Conservation (phyloP, 2,329 filamentous ascomycete genomes). For the Zasmidium citrigriseum region DNA sequence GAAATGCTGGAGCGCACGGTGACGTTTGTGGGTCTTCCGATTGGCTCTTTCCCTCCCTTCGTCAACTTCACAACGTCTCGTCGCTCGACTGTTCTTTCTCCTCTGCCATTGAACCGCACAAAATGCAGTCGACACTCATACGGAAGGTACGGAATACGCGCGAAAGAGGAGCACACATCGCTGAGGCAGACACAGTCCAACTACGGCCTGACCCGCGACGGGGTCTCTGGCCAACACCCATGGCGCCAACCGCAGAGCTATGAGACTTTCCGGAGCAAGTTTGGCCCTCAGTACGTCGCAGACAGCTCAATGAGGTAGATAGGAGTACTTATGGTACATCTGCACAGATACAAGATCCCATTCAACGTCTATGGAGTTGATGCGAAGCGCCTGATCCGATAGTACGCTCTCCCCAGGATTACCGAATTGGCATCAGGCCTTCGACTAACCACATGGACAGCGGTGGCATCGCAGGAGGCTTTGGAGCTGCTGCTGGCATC, state of each 20-base stretch:
- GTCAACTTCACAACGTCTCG: slow-evolving; percentile 2
- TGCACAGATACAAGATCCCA: slow-evolving; percentile 51
- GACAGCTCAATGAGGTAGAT: not conserved
- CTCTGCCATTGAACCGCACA: slow-evolving; percentile 18
- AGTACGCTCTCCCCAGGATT: slow-evolving; percentile 34
- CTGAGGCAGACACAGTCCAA: slow-evolving; percentile 1
- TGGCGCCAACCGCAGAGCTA: slow-evolving; percentile 41
- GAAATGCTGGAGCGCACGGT: not conserved
- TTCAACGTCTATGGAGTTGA: slow-evolving; percentile 50
- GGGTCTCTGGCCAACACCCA: slow-evolving; percentile 17
- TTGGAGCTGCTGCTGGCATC: slow-evolving; percentile 59
- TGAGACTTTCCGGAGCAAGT: slow-evolving; percentile 57
- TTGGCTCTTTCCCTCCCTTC: slow-evolving; percentile 8
- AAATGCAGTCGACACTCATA: slow-evolving; percentile 34
- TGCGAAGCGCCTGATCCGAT: slow-evolving; percentile 5
- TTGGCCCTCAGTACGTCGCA: slow-evolving; percentile 57
- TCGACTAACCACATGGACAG: slow-evolving; percentile 36
- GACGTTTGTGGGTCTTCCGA: slow-evolving; percentile 1
- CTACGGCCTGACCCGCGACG: not conserved
- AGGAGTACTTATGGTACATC: slow-evolving; percentile 1
- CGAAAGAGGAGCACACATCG: not conserved
- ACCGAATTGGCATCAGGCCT: not conserved
- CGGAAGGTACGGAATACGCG: slow-evolving; percentile 24
- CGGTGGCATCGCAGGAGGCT: slow-evolving; percentile 53
- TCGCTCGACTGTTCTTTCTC: not conserved